Evolutionary conservation across 208 protist species (phyloP).

Genomic region (Borovskyia barvae): DNA sequence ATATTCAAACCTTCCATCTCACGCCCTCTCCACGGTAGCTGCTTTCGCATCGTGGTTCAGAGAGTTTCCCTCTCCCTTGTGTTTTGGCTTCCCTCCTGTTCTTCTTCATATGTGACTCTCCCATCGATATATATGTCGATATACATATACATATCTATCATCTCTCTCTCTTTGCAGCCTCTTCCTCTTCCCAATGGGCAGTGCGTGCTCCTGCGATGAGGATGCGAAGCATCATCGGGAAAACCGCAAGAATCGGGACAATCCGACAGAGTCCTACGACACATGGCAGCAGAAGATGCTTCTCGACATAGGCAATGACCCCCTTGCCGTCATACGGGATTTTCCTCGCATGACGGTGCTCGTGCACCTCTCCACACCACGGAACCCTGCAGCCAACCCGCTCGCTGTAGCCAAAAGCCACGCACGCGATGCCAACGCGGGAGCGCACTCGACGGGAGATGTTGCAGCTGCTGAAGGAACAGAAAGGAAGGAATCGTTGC

Average conservation of each 20-base stretch:
- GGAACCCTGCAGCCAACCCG: conserved; percentile 1
- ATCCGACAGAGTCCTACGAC: conserved; percentile 39
- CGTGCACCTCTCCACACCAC: conserved; percentile 25
- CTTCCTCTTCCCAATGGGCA: conserved; percentile 5
- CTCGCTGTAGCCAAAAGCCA: background rate
- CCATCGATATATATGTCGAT: conserved; percentile 4
- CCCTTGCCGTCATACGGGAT: conserved; percentile 67
- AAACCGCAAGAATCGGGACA: conserved; percentile 40
- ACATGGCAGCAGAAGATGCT: conserved; percentile 45
- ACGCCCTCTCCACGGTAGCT: too few relatives aligned
- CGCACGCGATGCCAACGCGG: background rate
- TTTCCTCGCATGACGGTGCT: conserved; percentile 70
- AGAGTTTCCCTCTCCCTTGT: conserved; percentile 6
- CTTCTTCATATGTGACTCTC: background rate
- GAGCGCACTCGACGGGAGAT: too few relatives aligned
- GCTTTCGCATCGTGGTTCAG: background rate
- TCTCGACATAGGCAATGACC: conserved; percentile 45
- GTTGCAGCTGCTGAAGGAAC: too few relatives aligned
- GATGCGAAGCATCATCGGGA: conserved; percentile 26
- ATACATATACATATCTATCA: background rate
- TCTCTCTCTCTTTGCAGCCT: background rate
- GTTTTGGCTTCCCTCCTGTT: background rate
- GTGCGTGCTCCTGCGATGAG: conserved; percentile 17
- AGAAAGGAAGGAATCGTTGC: background rate
- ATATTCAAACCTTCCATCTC: background rate